Evolutionary conservation across 169 alveolate genomes (phyloP), one percentile per base, ranked within the genome.

Genomic region (Plasmodium falciparum): DNA sequence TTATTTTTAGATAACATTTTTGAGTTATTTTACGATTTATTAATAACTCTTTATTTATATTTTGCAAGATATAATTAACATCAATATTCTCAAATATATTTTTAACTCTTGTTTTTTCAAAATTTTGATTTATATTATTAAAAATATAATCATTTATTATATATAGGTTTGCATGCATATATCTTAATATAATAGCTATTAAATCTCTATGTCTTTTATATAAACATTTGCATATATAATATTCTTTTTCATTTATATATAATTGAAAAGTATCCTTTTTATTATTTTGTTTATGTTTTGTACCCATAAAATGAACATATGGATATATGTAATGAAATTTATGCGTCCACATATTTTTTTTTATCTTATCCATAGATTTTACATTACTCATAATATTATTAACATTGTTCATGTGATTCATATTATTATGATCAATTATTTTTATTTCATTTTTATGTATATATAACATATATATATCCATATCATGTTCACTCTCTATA

Each of bases 121-220:
- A 76, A 45, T 54, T 76, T 1, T 76, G 47, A 65, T 76, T 76
- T 8, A 76, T 76, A 39, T 76, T 76, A 43, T 76, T 76, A 52
- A 76, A 76, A 50, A 76, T 76, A n/a, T 76, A 76, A 1, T 76
- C 89, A 22, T 76, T 76, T 2, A 76, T 33, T 9, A 76, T 76
- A 15, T 76, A 71, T 39, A 76, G 26, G 20, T 76, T 76, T 4
- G 89, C 89, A 29, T 76, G 89, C 89, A 76, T 76, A 58, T 76
- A 76, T 56, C 76, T 76, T 20, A 76, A 47, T 20, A 76, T 65
- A 13, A 76, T 76, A 6, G 78, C 33, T 15, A 76, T 76, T 50
- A 76, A 26, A 65, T 76, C 89, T 11, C 89, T 65, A 56, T 76
- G 89, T 52, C 78, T 76, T 50, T 76, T 76, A 24, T 65, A 69